These are phyloP conservation scores for Cercophora newfieldiana DNA, from an alignment of 495 filamentous ascomycete species.

Conservation along the genomic window DNA sequence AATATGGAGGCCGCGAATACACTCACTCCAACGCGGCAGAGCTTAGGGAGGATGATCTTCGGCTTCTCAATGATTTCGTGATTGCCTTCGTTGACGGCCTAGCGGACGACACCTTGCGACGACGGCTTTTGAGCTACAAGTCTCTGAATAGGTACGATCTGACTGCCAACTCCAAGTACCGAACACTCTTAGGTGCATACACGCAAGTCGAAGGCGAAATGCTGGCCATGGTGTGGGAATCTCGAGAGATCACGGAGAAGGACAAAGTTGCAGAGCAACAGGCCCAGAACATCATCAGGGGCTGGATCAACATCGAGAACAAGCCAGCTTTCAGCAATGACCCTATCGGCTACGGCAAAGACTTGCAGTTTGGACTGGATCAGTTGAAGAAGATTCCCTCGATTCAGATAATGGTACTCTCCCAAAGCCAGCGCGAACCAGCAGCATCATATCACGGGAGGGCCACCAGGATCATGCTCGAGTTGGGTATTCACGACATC, in stretches of 20 bases:
- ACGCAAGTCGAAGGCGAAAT: conserved; percentile 54
- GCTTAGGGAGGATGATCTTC: conserved; percentile 40
- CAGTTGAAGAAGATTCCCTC: conserved; percentile 47
- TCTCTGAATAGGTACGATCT: conserved; percentile 37
- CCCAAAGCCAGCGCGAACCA: conserved; percentile 49
- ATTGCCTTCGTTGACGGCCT: conserved; percentile 53
- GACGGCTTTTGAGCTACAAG: conserved; percentile 38
- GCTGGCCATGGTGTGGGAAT: conserved; percentile 46
- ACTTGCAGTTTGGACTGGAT: conserved; percentile 43
- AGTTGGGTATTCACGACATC: conserved; percentile 31
- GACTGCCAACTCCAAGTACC: conserved; percentile 27
- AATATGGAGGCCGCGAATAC: conserved; percentile 48
- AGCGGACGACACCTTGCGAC: conserved; percentile 38
- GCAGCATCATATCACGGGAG: conserved; percentile 44
- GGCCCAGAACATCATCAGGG: conserved; percentile 32
- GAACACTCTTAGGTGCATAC: conserved; percentile 48
- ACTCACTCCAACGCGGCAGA: conserved; percentile 38
- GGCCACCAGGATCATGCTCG: conserved; percentile 36
- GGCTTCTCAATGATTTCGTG: conserved; percentile 47
- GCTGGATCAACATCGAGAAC: conserved; percentile 45
- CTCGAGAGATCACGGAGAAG: conserved; percentile 34
- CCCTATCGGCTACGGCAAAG: conserved; percentile 46
- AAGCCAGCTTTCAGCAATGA: conserved; percentile 37
- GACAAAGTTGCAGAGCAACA: conserved; percentile 36
- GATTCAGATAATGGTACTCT: conserved; percentile 47